Evolutionary conservation across 2,329 filamentous ascomycete species (phyloP).

Genomic region (Trichoderma pleuroti): DNA sequence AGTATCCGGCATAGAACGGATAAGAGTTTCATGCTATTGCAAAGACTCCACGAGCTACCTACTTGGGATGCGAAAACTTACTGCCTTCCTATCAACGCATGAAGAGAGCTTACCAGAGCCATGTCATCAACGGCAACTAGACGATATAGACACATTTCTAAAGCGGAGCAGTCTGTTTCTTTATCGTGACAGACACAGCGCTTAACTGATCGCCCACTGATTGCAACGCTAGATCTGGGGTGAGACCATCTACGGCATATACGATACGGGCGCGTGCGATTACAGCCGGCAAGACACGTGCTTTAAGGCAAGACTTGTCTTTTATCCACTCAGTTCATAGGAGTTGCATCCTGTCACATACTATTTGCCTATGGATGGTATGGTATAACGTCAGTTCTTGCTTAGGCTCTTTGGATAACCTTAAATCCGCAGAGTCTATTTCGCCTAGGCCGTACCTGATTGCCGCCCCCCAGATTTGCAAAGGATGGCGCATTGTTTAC

Average conservation of each 20-base stretch:
- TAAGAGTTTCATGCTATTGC: background rate
- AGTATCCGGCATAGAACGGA: background rate
- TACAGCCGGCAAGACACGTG: background rate
- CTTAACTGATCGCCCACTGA: background rate
- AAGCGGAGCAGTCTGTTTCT: background rate
- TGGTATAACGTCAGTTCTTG: background rate
- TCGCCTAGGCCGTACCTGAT: background rate
- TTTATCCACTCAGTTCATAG: background rate
- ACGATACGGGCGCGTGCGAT: background rate
- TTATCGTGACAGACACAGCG: background rate
- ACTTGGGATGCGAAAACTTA: background rate
- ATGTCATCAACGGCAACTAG: background rate
- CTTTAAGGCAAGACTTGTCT: background rate
- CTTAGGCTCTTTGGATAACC: slow-evolving; percentile 1
- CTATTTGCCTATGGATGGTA: too few relatives aligned
- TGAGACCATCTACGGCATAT: background rate
- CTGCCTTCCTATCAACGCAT: background rate
- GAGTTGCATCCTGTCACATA: background rate
- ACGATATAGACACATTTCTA: background rate
- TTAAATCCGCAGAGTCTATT: background rate
- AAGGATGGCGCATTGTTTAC: background rate
- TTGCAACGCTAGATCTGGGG: background rate
- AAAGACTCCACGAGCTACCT: background rate
- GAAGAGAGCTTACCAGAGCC: background rate
- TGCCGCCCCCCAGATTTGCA: background rate